phyloP scores from a whole-genome alignment of 2,329 filamentous ascomycete species.

The Hypomyces perniciosus region DNA sequence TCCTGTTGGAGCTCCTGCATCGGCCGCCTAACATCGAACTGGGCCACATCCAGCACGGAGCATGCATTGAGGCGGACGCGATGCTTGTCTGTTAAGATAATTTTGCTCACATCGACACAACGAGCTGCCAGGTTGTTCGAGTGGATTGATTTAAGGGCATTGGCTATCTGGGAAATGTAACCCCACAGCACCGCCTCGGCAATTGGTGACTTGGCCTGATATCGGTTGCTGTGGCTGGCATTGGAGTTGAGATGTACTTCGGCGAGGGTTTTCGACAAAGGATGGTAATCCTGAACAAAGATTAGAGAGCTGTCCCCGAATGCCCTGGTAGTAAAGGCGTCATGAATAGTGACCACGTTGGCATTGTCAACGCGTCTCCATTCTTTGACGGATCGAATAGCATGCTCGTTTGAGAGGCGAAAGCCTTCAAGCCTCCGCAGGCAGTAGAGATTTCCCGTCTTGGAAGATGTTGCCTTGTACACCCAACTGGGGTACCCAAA shows the following conservation, averaged over 20 bases:
- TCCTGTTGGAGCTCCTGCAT: constrained; percentile 77
- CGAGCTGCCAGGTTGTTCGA: constrained; percentile 73
- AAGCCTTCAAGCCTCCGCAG: constrained; percentile 84
- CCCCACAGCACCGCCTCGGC: constrained; percentile 78
- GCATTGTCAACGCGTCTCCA: constrained; percentile 84
- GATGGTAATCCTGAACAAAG: constrained; percentile 90
- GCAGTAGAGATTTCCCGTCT: constrained; percentile 84
- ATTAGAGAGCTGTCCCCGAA: constrained; percentile 95
- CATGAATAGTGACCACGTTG: constrained; percentile 78
- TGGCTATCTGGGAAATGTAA: constrained; percentile 87
- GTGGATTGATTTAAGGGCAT: constrained; percentile 82
- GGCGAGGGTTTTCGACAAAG: constrained; percentile 79
- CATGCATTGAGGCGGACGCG: constrained; percentile 84
- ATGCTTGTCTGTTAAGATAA: constrained; percentile 85
- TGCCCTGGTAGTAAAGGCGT: constrained; percentile 86
- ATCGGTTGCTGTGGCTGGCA: constrained; percentile 38
- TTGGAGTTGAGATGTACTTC: constrained; percentile 64
- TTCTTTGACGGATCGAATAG: constrained; percentile 76
- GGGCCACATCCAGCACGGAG: constrained; percentile 81
- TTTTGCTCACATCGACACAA: constrained; percentile 80
- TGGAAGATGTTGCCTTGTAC: constrained; percentile 86
- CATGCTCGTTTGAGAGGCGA: constrained; percentile 80
- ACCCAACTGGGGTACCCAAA: constrained; percentile 92
- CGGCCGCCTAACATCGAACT: constrained; percentile 65
- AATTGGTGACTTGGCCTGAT: constrained; percentile 42